A percentile compares a stretch with the other conserved stretches of the same genome.
Evolutionary conservation across 192 early-diverging fungal genomes (phyloP).

Genomic region (Diversispora epigaea): DNA sequence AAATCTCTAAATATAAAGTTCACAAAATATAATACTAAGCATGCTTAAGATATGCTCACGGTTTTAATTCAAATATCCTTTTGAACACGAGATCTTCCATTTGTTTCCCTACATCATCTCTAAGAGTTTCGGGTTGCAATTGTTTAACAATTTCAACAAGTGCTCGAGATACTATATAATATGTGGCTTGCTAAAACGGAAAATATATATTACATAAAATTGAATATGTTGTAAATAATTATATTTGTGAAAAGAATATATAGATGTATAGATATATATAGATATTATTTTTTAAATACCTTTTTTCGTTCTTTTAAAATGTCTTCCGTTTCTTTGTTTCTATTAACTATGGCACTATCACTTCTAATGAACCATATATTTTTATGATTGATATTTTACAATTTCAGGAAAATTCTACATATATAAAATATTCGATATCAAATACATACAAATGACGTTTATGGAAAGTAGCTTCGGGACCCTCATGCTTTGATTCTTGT

Average conservation of each 20-base stretch:
- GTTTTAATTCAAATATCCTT: conserved; percentile 83
- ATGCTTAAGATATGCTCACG: conserved; percentile 56
- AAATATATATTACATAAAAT: too few species aligned
- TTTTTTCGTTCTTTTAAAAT: conserved; percentile 64
- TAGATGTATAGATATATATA: neutral
- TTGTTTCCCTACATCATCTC: conserved; percentile 79
- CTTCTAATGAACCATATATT: conserved; percentile 7
- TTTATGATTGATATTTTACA: neutral
- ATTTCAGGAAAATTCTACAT: neutral
- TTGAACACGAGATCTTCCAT: conserved; percentile 93
- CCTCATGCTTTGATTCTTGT: conserved; percentile 53
- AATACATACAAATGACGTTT: conserved; percentile 12
- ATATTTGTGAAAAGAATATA: neutral
- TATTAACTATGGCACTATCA: conserved; percentile 36
- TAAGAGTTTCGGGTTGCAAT: conserved; percentile 68
- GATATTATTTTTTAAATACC: conserved; percentile 36
- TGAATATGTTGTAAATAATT: neutral
- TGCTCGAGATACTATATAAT: conserved; percentile 87
- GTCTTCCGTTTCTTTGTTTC: conserved; percentile 52
- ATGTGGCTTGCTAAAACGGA: conserved; percentile 36
- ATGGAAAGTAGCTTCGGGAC: conserved; percentile 36
- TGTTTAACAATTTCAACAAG: conserved; percentile 82
- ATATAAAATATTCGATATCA: neutral
- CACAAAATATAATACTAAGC: neutral
- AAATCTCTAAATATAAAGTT: neutral